phyloP scores from a whole-genome alignment of 202 grass and related monocot genomes.

The Panicum virgatum region DNA sequence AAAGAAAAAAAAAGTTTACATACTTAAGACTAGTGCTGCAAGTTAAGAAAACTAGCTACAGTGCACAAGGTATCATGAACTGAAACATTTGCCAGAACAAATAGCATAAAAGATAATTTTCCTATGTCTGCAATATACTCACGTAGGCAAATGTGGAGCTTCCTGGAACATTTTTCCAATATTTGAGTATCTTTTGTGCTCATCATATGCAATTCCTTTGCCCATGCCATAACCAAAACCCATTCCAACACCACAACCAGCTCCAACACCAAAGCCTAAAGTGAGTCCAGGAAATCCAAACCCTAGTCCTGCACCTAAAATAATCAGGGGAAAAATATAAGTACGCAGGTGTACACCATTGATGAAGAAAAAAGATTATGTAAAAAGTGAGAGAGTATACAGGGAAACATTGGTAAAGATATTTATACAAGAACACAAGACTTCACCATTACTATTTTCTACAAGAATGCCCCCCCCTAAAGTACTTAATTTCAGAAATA shows the following conservation, averaged over 20 bases:
- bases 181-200: slow-evolving; percentile 65
- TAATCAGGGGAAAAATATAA: slow-evolving; percentile 13
- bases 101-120: not conserved
- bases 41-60: slow-evolving; percentile 20
- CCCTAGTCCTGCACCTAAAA: slow-evolving; percentile 73
- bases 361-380: not conserved
- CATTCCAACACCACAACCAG: slow-evolving; percentile 82
- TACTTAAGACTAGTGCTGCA: not conserved
- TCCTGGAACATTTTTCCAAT: slow-evolving; percentile 70
- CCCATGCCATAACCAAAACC: slow-evolving; percentile 89
- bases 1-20: not conserved
- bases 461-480: not conserved
- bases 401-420: not conserved
- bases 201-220: slow-evolving; percentile 69
- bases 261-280: slow-evolving; percentile 77
- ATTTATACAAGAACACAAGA: not conserved
- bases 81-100: not conserved
- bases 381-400: not conserved
- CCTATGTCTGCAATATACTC: slow-evolving; percentile 22
- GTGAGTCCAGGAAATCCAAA: slow-evolving; percentile 80
- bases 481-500: not conserved
- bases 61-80: not conserved
- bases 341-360: not conserved
- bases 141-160: slow-evolving; percentile 46
- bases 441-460: not conserved